Percentiles rank a stretch among this genome's conserved stretches.
phyloP scores from a whole-genome alignment of 225 moss, liverwort and hornwort genomes.

The Pseudoscleropodium purum region DNA sequence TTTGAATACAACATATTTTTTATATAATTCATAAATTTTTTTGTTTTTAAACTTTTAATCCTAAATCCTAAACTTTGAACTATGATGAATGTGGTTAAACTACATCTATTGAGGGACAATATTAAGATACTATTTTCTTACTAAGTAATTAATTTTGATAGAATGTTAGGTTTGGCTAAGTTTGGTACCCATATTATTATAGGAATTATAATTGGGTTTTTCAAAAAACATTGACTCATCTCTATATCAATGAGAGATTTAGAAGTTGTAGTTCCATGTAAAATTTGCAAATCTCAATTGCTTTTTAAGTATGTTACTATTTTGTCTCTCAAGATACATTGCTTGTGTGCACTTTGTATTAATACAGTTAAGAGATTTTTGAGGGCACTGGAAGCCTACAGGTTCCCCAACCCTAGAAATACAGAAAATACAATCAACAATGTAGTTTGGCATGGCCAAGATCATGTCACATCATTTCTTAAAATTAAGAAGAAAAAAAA shows the following conservation, averaged over 20 bases:
- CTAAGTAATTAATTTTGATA: no score
- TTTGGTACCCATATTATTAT: rapidly evolving
- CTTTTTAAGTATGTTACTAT: not conserved
- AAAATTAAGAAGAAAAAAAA: no score
- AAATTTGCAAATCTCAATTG: not conserved
- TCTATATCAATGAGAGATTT: not conserved
- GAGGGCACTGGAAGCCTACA: no score
- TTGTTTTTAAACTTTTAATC: not conserved
- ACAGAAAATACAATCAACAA: no score
- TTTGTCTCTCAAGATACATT: not conserved
- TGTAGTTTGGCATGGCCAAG: no score
- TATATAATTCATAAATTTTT: no score
- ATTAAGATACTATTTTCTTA: not conserved
- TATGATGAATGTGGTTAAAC: not conserved
- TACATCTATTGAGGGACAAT: not conserved
- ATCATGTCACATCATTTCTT: no score
- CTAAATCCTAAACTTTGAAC: not conserved
- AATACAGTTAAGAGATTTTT: no score
- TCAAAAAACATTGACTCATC: rapidly evolving
- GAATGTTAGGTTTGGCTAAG: not conserved
- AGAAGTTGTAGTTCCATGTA: not conserved
- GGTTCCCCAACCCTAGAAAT: no score
- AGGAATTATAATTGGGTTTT: not conserved
- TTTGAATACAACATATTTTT: not conserved
- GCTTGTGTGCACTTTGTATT: not conserved